phyloP scores from a whole-genome alignment of 257 asterid genomes.

The Leonotis leonurus region DNA sequence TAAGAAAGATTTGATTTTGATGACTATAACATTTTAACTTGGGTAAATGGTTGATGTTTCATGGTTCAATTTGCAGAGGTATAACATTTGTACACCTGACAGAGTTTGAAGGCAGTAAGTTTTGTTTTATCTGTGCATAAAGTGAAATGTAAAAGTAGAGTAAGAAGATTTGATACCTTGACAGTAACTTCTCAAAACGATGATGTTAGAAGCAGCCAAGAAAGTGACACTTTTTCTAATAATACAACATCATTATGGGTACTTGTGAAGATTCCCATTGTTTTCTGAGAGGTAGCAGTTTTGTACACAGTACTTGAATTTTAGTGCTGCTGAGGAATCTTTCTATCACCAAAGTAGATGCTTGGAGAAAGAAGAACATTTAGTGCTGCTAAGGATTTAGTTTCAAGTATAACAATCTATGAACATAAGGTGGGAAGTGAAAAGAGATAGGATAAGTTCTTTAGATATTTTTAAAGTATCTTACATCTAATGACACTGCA shows the following conservation, averaged over 20 bases:
- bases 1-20: background rate
- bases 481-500: conserved; percentile 20
- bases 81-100: background rate
- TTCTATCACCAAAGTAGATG: conserved; percentile 17
- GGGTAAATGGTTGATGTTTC: background rate
- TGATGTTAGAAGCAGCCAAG: conserved; percentile 13
- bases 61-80: background rate
- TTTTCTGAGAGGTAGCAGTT: conserved; percentile 17
- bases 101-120: background rate
- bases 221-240: conserved; percentile 13
- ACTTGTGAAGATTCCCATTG: conserved; percentile 25
- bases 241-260: conserved; percentile 13
- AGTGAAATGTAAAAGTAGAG: background rate
- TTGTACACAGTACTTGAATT: conserved; percentile 14
- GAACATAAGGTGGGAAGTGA: background rate
- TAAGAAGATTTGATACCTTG: background rate
- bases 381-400: background rate
- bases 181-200: background rate
- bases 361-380: conserved; percentile 2
- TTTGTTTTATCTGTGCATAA: conserved; percentile 2
- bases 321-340: conserved; percentile 21
- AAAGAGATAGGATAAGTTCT: conserved; percentile 1
- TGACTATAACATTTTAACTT: background rate
- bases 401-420: background rate
- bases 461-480: conserved; percentile 13